Base-by-base conservation (phyloP, 352 stramenopile genomes). In the Vaucheria bursata region DNA sequence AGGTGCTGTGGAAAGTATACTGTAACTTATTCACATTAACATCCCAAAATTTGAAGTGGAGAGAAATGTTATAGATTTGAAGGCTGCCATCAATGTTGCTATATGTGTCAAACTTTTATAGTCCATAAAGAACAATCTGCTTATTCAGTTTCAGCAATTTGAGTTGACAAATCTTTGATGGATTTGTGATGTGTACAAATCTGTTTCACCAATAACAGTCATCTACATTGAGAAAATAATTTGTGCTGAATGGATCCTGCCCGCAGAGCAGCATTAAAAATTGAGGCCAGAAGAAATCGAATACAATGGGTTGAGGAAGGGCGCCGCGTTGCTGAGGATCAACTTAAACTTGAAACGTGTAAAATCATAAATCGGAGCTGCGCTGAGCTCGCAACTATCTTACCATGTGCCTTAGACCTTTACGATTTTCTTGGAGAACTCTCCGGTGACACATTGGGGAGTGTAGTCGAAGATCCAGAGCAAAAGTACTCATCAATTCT, bases 291-390 rank as follows among this genome's bases (percentile, higher is more conserved):
- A 3, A 40, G 69, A 40, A 83, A 74, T n/a, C 78, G 78, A 34
- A 45, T 79, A 8, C 49, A 52, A 6, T 83, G 78, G 78, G 69
- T 83, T 1, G 78, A 83, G 71, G 78, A 83, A 32, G 72, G 71
- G 2, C 6, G 69, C 1, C n/a, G 25, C n/a, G 36, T 49, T 12
- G 37, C 36, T 25, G 18, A 25, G 5, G 2, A 4, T 36, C n/a
- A 75, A 31, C 25, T n/a, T 32, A 25, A 75, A 8, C 29, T 53
- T n/a, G 70, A 18, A 33, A 32, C 38, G 0, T 32, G 70, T 37
- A 73, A 75, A 18, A 0, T 29, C 8, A 74, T 39, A 7, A 37
- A 0, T 25, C 3, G 7, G 25, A 50, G 29, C 70, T 5, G 4
- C 0, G 25, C 12, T 6, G 0, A 75, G 25, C 39, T 71, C 3